phyloP scores from a whole-genome alignment of 768 basidiomycete species.

The Hericium rajendrae region DNA sequence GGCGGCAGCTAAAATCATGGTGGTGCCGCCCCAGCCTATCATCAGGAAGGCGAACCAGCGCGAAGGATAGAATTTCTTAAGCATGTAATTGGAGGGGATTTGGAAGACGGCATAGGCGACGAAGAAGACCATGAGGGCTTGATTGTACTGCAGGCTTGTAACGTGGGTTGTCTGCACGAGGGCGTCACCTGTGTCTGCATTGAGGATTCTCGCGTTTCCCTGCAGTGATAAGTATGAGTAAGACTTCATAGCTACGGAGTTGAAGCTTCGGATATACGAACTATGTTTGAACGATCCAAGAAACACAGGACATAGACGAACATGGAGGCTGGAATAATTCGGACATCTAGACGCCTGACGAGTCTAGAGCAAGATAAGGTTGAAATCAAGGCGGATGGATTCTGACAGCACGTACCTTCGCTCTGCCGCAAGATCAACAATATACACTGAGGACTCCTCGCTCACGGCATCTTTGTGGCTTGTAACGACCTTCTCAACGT shows the following conservation, averaged over 20 bases:
- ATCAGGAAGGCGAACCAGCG: conserved; percentile 32
- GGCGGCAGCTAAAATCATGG: conserved; percentile 28
- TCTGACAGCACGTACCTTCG: neutral
- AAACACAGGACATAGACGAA: conserved; percentile 4
- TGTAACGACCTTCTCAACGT: neutral
- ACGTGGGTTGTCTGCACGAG: conserved; percentile 22
- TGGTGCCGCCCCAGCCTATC: conserved; percentile 30
- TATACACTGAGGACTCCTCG: neutral
- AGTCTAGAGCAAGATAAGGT: neutral
- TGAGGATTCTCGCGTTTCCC: conserved; percentile 27
- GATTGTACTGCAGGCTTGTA: conserved; percentile 23
- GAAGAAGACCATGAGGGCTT: conserved; percentile 30
- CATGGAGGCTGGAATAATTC: neutral
- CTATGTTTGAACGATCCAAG: conserved; percentile 21
- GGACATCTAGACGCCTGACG: neutral
- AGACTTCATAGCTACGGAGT: neutral
- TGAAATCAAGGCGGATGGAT: neutral
- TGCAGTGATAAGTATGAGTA: neutral
- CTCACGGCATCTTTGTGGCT: neutral
- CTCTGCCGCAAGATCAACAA: neutral
- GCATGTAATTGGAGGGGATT: conserved; percentile 30
- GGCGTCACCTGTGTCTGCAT: conserved; percentile 22
- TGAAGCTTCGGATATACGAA: neutral
- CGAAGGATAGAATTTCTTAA: conserved; percentile 28
- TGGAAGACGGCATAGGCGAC: conserved; percentile 32